Percentiles rank a stretch among this genome's conserved stretches.
phyloP scores from a whole-genome alignment of 148 eudicot species.

The Camellia lanceoleosa region DNA sequence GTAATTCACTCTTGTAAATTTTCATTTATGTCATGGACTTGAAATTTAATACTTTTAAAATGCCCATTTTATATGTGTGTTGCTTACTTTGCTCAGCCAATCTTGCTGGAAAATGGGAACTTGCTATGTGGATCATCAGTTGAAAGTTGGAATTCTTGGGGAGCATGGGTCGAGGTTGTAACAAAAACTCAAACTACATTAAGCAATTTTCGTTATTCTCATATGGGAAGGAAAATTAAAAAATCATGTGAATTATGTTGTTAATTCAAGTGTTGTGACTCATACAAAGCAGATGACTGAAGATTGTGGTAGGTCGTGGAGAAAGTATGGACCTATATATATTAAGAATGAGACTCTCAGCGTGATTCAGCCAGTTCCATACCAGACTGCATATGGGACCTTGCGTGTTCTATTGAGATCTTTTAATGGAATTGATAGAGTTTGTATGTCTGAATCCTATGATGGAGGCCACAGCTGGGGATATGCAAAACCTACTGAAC shows the following conservation, averaged over 20 bases:
- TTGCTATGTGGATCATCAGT: slow-evolving; percentile 95
- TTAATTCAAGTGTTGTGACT: slow-evolving; percentile 9
- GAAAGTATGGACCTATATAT: slow-evolving; percentile 84
- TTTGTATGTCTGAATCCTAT: slow-evolving; percentile 80
- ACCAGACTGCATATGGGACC: slow-evolving; percentile 65
- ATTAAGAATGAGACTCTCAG: slow-evolving; percentile 49
- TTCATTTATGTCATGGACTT: neutral
- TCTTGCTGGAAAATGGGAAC: slow-evolving; percentile 67
- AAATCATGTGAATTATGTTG: neutral
- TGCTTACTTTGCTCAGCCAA: slow-evolving; percentile 51
- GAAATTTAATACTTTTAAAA: neutral
- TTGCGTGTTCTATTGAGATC: slow-evolving; percentile 82
- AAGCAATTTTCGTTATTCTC: neutral
- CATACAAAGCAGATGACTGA: slow-evolving; percentile 53
- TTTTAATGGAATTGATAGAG: slow-evolving; percentile 43
- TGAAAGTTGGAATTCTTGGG: slow-evolving; percentile 99
- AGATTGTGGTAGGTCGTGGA: slow-evolving; percentile 85
- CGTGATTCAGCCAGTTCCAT: slow-evolving; percentile 97
- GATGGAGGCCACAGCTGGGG: slow-evolving; percentile 88
- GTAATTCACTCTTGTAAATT: slow-evolving; percentile 18
- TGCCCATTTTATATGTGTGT: neutral
- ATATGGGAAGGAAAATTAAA: neutral
- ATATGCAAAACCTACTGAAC: slow-evolving; percentile 59
- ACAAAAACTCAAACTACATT: neutral
- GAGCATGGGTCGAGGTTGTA: slow-evolving; percentile 90